Evolutionary conservation across 495 filamentous ascomycete species (phyloP).

Genomic region (Annulohypoxylon maeteangense): DNA sequence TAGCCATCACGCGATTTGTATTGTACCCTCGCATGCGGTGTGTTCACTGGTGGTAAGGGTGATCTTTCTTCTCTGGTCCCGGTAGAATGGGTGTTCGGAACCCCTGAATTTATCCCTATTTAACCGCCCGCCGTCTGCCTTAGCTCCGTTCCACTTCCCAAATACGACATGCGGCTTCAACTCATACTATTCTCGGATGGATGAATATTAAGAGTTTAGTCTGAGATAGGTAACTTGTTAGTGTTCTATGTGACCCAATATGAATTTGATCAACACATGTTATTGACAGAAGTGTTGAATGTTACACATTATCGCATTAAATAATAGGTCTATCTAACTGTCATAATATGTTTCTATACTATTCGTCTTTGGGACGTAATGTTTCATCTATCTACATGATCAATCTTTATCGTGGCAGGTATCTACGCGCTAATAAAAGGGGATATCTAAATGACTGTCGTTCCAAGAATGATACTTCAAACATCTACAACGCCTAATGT

Average conservation of each 20-base stretch:
- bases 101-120: conserved; percentile 59
- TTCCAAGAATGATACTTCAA: conserved; percentile 3
- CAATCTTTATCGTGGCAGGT: background rate
- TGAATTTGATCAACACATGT: background rate
- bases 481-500: conserved; percentile 47
- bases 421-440: conserved; percentile 5
- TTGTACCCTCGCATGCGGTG: conserved; percentile 7
- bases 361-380: background rate
- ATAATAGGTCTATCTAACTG: background rate
- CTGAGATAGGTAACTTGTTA: background rate
- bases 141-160: conserved; percentile 28
- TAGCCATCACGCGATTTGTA: conserved; percentile 32
- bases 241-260: background rate
- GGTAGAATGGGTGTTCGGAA: conserved; percentile 42
- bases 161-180: conserved; percentile 2
- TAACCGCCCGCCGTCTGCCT: conserved; percentile 50
- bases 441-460: background rate
- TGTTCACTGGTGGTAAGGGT: background rate
- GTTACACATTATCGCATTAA: background rate
- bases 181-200: background rate
- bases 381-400: background rate
- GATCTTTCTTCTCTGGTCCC: conserved; percentile 28
- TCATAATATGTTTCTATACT: background rate
- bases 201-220: background rate
- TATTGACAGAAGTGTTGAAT: background rate